These are phyloP conservation scores for Asterella californica DNA, from an alignment of 225 moss, liverwort and hornwort species.

Conservation along the genomic window DNA sequence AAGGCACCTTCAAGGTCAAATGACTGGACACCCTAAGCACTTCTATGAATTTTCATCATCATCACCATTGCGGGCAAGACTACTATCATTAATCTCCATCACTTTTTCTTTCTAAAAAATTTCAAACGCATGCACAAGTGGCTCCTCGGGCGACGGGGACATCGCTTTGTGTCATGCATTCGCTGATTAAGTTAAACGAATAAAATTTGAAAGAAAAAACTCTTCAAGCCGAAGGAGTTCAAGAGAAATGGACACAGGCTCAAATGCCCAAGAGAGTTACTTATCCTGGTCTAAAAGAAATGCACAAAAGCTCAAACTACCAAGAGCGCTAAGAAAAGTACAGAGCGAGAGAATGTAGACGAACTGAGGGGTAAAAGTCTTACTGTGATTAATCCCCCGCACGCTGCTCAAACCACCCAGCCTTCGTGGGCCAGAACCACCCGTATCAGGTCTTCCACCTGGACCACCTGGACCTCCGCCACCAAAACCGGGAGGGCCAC, in stretches of 20 bases:
- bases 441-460: conserved; percentile 17
- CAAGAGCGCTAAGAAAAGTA: no score
- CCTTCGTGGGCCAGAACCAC: conserved; percentile 18
- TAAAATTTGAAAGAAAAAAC: not conserved
- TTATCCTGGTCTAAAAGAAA: no score
- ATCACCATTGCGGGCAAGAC: not conserved
- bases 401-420: conserved; percentile 20
- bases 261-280: no score
- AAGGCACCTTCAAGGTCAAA: not conserved
- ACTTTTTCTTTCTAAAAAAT: not conserved
- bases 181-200: not conserved
- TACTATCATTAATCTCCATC: no score
- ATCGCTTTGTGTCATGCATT: not conserved
- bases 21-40: not conserved
- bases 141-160: not conserved
- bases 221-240: not conserved
- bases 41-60: not conserved
- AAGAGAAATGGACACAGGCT: no score
- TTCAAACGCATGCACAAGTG: not conserved
- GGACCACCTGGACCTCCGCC: conserved; percentile 25
- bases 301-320: no score
- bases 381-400: conserved; percentile 22
- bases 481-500: conserved; percentile 22
- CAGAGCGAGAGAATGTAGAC: not conserved
- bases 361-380: not conserved